Conservation (phyloP, 345 rosid genomes). For the Citrus hindsii region DNA sequence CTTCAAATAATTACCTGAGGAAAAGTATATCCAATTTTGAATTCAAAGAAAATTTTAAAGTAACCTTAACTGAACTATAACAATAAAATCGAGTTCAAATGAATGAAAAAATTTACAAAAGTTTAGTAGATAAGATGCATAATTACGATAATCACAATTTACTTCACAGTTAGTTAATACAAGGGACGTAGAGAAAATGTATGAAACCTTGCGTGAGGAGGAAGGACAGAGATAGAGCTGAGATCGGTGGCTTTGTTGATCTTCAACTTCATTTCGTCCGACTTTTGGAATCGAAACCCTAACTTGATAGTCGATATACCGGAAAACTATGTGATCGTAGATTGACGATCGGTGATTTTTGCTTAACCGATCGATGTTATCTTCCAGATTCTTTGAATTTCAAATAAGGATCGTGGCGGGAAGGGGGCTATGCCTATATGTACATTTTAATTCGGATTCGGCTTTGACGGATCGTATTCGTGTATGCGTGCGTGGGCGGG, state of each 20-base stretch:
- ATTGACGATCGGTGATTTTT: neutral
- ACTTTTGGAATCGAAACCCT: neutral
- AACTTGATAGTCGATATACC: neutral
- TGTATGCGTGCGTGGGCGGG: no score
- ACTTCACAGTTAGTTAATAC: neutral
- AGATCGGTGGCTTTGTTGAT: conserved; percentile 88
- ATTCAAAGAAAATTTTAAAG: neutral
- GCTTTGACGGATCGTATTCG: neutral
- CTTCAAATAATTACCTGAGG: neutral
- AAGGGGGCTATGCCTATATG: no score
- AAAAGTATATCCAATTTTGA: neutral
- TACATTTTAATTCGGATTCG: no score
- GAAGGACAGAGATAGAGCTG: conserved; percentile 81
- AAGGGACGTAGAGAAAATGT: neutral
- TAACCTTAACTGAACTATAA: neutral
- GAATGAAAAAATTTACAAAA: neutral
- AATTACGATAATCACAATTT: neutral
- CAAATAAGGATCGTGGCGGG: neutral
- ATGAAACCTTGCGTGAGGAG: conserved; percentile 74
- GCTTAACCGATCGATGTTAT: neutral
- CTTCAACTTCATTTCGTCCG: conserved; percentile 69
- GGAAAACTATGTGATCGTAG: no score
- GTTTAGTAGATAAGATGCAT: neutral
- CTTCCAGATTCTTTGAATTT: neutral
- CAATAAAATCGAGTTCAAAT: neutral